phyloP scores from a whole-genome alignment of 2,329 filamentous ascomycete genomes.

The Alternaria sp. region DNA sequence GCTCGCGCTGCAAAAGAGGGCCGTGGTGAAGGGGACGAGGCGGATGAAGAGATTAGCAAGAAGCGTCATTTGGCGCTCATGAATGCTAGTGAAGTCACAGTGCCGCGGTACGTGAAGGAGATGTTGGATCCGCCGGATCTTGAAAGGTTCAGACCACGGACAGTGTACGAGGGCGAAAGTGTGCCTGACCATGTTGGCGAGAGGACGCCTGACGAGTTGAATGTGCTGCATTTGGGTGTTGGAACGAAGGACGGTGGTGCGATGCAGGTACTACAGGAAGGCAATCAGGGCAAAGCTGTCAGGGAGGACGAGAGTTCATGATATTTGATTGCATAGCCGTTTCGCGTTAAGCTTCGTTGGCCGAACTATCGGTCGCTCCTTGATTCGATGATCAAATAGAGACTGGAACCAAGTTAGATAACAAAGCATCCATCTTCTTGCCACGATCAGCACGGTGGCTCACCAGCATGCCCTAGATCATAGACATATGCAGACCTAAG shows the following conservation, averaged over 20 bases:
- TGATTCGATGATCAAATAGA: not conserved
- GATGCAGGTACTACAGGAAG: slow-evolving; percentile 21
- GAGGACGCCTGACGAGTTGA: slow-evolving; percentile 28
- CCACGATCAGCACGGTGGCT: not conserved
- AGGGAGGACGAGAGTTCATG: not conserved
- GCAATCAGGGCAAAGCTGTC: not conserved
- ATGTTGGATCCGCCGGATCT: slow-evolving; percentile 74
- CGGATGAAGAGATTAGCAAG: slow-evolving; percentile 59
- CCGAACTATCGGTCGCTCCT: not conserved
- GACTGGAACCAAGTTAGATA: not conserved
- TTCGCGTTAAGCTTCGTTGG: not conserved
- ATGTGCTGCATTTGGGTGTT: slow-evolving; percentile 35
- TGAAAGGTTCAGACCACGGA: slow-evolving; percentile 65
- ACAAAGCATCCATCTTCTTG: not conserved
- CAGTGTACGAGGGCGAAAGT: slow-evolving; percentile 32
- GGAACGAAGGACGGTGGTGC: slow-evolving; percentile 22
- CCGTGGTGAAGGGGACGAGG: slow-evolving; percentile 54
- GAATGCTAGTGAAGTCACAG: slow-evolving; percentile 86
- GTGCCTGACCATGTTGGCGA: slow-evolving; percentile 22
- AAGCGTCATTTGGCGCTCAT: slow-evolving; percentile 73
- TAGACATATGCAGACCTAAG: not conserved
- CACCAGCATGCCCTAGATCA: not conserved
- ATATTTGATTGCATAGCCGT: not conserved
- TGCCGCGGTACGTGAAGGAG: slow-evolving; percentile 77
- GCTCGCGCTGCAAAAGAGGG: slow-evolving; percentile 58